phyloP scores from a whole-genome alignment of 106 monocot genomes.

The Ottelia alismoides region DNA sequence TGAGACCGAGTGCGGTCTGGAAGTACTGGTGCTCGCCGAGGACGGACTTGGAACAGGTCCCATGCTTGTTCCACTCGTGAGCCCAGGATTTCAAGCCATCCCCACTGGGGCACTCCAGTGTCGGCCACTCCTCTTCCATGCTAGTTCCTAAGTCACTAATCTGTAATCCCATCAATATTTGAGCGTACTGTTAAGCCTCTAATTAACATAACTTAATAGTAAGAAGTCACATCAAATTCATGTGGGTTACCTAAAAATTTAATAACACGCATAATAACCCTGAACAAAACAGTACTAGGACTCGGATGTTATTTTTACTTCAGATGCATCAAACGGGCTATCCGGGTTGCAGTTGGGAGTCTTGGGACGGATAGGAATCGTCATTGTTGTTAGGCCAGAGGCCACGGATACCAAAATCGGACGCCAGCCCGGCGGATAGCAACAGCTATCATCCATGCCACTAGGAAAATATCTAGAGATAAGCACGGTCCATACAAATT shows the following conservation, averaged over 20 bases:
- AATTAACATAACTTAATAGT: no score
- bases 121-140: conserved; percentile 33
- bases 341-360: conserved; percentile 40
- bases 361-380: conserved; percentile 65
- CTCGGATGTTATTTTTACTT: no score
- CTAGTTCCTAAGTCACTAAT: not conserved
- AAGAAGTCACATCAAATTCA: no score
- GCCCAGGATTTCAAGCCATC: conserved; percentile 30
- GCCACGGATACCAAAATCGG: conserved; percentile 76
- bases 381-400: conserved; percentile 77
- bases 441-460: conserved; percentile 23
- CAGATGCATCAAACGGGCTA: conserved; percentile 24
- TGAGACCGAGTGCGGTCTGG: conserved; percentile 22
- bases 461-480: conserved; percentile 10
- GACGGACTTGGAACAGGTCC: conserved; percentile 37
- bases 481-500: not conserved
- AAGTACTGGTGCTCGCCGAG: conserved; percentile 41
- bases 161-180: no score
- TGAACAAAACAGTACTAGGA: no score
- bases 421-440: conserved; percentile 45
- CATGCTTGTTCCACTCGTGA: conserved; percentile 43
- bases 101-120: conserved; percentile 44
- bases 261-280: no score
- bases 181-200: no score
- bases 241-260: no score